Evolutionary conservation across 805 yeast species (phyloP), one percentile per base, ranked within the genome.

Genomic region (Schwanniomyces vanrijiae): DNA sequence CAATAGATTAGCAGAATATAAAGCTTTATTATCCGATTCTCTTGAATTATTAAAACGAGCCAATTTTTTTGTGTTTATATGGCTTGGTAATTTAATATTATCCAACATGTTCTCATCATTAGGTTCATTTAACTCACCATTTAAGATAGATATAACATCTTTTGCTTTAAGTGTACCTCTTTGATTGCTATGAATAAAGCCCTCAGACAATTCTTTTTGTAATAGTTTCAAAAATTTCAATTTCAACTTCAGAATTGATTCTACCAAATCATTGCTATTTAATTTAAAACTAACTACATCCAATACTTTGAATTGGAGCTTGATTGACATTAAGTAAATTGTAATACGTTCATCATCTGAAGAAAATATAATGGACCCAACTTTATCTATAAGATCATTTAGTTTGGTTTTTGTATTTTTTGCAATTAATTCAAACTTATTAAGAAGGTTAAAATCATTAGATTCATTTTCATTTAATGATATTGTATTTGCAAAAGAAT

Each of bases 41-140:
- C 40, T 18, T 3, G 43, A 31, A 51, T 29, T n/a, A 9, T 34
- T 40, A 14, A 43, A 11, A 13, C 49, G 57, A 1, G 60, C 51
- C 7, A 73, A 52, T 21, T 61, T 63, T 13, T 49, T 57, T 2
- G 71, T 70, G 49, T 73, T 62, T 13, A 73, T 66, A 38, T 62
- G 59, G 3, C 70, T 63, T 1, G 77, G 77, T 19, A 73, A 56
- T 38, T 66, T 64, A 16, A 73, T 61, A 19, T 65, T 55, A 42
- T 71, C 75, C 5, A 69, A 49, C 21, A 54, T 55, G 43, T 68
- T 68, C 1, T 47, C 50, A 26, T 28, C 25, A 9, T 14, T 19
- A 9, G n/a, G 11, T 6, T 4, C 8, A 10, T 24, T 20, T 1
- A 5, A 11, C 26, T 25, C 43, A 34, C 33, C 50, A 20, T 31